Conservation (phyloP, 164 flowering plant genomes). For the Warburgia ugandensis region DNA sequence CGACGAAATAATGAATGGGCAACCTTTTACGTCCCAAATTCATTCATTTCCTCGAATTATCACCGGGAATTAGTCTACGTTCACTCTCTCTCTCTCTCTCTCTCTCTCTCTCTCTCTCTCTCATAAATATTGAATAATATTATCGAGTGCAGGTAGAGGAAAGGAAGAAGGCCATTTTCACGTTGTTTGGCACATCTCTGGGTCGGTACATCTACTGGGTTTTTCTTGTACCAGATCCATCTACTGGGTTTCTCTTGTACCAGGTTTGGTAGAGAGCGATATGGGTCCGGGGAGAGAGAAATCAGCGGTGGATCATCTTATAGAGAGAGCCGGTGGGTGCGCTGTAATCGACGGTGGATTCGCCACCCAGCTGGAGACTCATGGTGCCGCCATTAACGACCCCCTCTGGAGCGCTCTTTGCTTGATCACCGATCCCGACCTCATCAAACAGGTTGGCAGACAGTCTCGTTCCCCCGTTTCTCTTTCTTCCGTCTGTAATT, state of each 20-base stretch:
- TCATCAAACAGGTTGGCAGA: conserved; percentile 48
- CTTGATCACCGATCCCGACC: conserved; percentile 59
- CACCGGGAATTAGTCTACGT: conserved; percentile 1
- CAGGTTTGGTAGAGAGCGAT: conserved; percentile 9
- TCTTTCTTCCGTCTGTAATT: background rate
- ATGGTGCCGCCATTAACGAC: conserved; percentile 73
- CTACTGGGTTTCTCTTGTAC: background rate
- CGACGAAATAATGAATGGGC: too few species aligned
- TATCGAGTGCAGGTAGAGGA: background rate
- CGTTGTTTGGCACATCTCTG: too few species aligned
- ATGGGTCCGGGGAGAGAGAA: conserved; percentile 5
- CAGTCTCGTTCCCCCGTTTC: background rate
- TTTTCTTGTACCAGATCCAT: too few species aligned
- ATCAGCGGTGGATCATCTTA: conserved; percentile 43
- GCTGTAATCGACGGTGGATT: conserved; percentile 90
- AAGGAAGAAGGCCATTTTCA: too few species aligned
- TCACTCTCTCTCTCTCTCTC: background rate
- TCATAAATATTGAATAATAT: background rate
- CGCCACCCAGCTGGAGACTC: conserved; percentile 76
- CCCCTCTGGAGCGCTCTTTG: conserved; percentile 90
- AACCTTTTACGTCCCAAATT: too few species aligned
- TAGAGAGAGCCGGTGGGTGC: conserved; percentile 71
- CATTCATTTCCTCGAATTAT: background rate
- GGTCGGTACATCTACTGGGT: too few species aligned
- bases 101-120: background rate